Base-by-base conservation (phyloP, 2,329 filamentous ascomycete genomes). In the Beauveria varroae region DNA sequence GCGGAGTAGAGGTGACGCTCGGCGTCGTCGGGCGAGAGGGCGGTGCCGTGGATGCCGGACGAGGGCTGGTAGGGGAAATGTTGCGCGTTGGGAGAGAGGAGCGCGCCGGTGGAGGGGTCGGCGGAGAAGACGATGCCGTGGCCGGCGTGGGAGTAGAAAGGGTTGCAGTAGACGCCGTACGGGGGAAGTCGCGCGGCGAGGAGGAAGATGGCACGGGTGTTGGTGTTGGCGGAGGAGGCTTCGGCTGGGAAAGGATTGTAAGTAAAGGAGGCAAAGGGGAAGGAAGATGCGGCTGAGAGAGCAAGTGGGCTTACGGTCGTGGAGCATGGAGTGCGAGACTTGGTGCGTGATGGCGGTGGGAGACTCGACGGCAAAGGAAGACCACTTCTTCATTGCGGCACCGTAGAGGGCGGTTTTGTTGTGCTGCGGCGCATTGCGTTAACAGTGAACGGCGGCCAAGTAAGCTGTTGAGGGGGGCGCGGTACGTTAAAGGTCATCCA, bases 361-460 rank as follows among this genome's bases (percentile, higher is more conserved):
- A 67, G 84, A 87, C 68, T 87, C 84, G 68, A 96, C 88, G 51
- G 86, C 79, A 73, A 90, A 93, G 72, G 88, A 92, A 55, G 88
- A 88, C 90, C 91, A 96, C 73, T 92, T 93, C 81, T 96, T 96
- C 90, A 95, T 95, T 63, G 90, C 90, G 3, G 91, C 87, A 68
- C 91, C 91, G 73, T 96, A 96, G 63, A 96, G 87, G 72, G 89
- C 88, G 75, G 91, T 93, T 70, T 88, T 89, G 64, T 82, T 78
- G 75, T 96, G 90, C 87, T 93, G 70, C 58, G 61, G 26, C 20
- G 7, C 18, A 24, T 16, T 16, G 34, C 5, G 14, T 37, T 6
- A 37, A 12, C 34, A 37, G 34, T 6, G 34, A 12, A 37, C 34
- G 34, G 34, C 12, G 18, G 3, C 6, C 50, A 14, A 47, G 28